Evolutionary conservation across 148 eudicot species (phyloP), one percentile per base, ranked within the genome.

Genomic region (Heliamphora exappendiculata): DNA sequence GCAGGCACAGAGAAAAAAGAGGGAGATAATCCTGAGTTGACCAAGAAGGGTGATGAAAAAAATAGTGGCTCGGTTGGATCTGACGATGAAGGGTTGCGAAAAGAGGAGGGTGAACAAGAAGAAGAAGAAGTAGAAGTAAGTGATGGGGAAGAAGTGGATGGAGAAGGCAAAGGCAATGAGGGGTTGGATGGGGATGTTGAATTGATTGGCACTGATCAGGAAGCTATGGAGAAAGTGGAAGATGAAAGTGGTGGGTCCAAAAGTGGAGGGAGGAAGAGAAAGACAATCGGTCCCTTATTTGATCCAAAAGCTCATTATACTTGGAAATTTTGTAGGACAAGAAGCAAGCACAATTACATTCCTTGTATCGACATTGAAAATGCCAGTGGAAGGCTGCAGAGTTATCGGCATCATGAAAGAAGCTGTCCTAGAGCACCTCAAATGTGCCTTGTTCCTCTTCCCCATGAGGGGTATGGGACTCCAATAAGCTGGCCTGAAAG

Each of bases 371-470:
- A 95, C 79, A 78, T 89, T 77, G 97, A 95, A 80, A 88, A 79
- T 78, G 76, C 84, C 7, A 81, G 69, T 24, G 81, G 86, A 66
- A 92, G 81, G 75, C 39, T 85, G 75, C 92, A 85, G 72, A 86
- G 84, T 72, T 91, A 88, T 69, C 82, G 99, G 73, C 97, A 93
- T 81, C 90, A 84, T 51, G 99, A 95, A 80, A 84, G 97, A 79
- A 88, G 94, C 65, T 95, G 99, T 74, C 97, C 96, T 71, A 81
- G 76, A 71, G 63, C 76, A 4, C 84, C 94, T 76, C 88, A 88
- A 39, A 87, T 88, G 97, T 95, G 99, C 82, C 93, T 95, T 54
- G 99, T 93, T 57, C 97, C 97, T 62, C 94, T 93, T 81, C 99
- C 97, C 29, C 85, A 31, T 45, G 89, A 88, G 63, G 97, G 98